These are phyloP conservation scores for Xylariaceae sp. DNA, from an alignment of 2,329 filamentous ascomycete genomes.

Conservation along the genomic window DNA sequence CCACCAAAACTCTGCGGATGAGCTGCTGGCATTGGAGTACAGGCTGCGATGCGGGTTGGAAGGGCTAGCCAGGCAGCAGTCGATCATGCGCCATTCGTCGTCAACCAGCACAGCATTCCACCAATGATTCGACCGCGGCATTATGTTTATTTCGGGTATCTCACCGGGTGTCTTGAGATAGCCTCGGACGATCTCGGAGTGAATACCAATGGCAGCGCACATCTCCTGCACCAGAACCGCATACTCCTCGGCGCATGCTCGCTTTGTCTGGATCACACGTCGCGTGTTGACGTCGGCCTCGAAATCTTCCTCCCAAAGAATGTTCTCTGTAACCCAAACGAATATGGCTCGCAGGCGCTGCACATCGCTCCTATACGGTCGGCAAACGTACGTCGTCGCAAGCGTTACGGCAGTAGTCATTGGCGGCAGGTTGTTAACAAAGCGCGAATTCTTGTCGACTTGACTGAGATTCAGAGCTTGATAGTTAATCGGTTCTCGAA, in stretches of 20 bases:
- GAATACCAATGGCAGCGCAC: conserved; percentile 83
- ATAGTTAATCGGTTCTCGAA: conserved; percentile 79
- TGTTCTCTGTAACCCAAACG: conserved; percentile 93
- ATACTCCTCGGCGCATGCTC: conserved; percentile 84
- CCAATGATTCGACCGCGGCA: conserved; percentile 90
- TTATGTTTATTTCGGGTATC: conserved; percentile 68
- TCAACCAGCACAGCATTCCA: conserved; percentile 96
- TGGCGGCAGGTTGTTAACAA: conserved; percentile 76
- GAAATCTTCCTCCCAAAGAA: conserved; percentile 92
- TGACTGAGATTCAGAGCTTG: conserved; percentile 71
- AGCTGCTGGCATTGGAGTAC: conserved; percentile 68
- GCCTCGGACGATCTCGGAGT: conserved; percentile 80
- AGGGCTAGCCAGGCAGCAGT: conserved; percentile 85
- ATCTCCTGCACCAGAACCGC: conserved; percentile 85
- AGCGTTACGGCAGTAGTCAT: conserved; percentile 76
- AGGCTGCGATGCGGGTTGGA: conserved; percentile 75
- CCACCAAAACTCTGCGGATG: conserved; percentile 80
- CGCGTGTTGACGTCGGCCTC: conserved; percentile 79
- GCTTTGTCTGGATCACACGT: conserved; percentile 75
- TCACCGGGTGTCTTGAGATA: conserved; percentile 91
- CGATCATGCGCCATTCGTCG: conserved; percentile 93
- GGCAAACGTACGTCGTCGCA: conserved; percentile 86
- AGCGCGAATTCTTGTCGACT: conserved; percentile 94
- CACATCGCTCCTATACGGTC: conserved; percentile 89
- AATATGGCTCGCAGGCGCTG: conserved; percentile 92